Conservation (phyloP, 345 rosid genomes). For the Excoecaria cochinchinensis region DNA sequence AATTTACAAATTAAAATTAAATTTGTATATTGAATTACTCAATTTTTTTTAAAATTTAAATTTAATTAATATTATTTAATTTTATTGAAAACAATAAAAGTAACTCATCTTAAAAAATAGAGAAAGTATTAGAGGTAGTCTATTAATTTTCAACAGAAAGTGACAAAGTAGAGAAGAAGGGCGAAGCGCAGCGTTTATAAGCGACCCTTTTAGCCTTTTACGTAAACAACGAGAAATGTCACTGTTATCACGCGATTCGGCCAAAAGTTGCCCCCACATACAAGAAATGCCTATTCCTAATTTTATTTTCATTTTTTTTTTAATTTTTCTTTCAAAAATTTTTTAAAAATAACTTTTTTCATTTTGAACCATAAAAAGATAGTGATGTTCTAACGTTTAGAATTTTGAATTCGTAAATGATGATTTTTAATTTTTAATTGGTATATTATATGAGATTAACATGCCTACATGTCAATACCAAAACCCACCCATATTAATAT, state of each 20-base stretch:
- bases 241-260: constrained; percentile 42
- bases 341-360: not conserved
- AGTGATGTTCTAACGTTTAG: not conserved
- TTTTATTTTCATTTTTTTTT: not conserved
- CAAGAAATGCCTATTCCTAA: not conserved
- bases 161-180: not conserved
- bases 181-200: not conserved
- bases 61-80: no score
- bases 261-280: constrained; percentile 37
- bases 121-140: not conserved
- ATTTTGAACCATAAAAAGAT: not conserved
- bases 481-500: not conserved
- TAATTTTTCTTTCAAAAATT: not conserved
- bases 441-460: not conserved
- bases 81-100: no score
- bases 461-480: constrained; percentile 9
- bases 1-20: no score
- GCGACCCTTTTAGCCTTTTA: constrained; percentile 15
- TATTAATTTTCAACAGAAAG: not conserved
- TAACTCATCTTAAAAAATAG: no score
- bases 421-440: not conserved
- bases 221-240: constrained; percentile 43
- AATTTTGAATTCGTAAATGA: not conserved
- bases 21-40: no score
- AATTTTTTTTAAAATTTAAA: no score